Evolutionary conservation across 495 filamentous ascomycete species (phyloP).

Genomic region (Rostrohypoxylon terebratum): DNA sequence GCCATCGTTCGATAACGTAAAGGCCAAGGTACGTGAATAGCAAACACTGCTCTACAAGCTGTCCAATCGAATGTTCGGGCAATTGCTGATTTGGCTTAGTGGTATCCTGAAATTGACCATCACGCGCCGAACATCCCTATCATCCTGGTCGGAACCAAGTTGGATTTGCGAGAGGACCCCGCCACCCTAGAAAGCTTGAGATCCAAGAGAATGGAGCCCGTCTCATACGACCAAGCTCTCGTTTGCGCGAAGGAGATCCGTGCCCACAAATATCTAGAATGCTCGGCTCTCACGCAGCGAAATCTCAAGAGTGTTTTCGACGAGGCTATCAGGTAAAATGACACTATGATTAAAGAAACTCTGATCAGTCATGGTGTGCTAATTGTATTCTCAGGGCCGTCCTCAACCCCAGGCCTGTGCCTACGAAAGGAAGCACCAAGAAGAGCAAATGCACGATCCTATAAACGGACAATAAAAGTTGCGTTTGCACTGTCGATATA

Average conservation of each 20-base stretch:
- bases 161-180: slow-evolving; percentile 93
- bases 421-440: slow-evolving; percentile 67
- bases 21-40: slow-evolving; percentile 78
- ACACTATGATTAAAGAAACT: background rate
- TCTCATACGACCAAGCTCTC: slow-evolving; percentile 88
- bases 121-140: slow-evolving; percentile 96
- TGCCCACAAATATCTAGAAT: slow-evolving; percentile 95
- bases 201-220: slow-evolving; percentile 89
- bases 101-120: slow-evolving; percentile 97
- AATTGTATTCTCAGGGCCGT: slow-evolving; percentile 71
- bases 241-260: slow-evolving; percentile 89
- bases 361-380: slow-evolving; percentile 11
- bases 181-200: slow-evolving; percentile 80
- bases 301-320: slow-evolving; percentile 98
- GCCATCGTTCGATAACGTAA: slow-evolving; percentile 97
- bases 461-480: slow-evolving; percentile 52
- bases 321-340: slow-evolving; percentile 86
- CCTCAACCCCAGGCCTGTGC: slow-evolving; percentile 76
- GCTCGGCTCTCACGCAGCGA: slow-evolving; percentile 95
- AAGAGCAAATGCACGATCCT: slow-evolving; percentile 80
- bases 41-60: background rate
- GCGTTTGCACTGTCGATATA: slow-evolving; percentile 12
- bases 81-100: slow-evolving; percentile 63
- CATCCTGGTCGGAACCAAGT: slow-evolving; percentile 96
- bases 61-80: background rate